Percentiles rank a stretch among this genome's conserved stretches.
phyloP scores from a whole-genome alignment of 1,284 basidiomycete genomes.

The Apiotrichum mycotoxinovorans region DNA sequence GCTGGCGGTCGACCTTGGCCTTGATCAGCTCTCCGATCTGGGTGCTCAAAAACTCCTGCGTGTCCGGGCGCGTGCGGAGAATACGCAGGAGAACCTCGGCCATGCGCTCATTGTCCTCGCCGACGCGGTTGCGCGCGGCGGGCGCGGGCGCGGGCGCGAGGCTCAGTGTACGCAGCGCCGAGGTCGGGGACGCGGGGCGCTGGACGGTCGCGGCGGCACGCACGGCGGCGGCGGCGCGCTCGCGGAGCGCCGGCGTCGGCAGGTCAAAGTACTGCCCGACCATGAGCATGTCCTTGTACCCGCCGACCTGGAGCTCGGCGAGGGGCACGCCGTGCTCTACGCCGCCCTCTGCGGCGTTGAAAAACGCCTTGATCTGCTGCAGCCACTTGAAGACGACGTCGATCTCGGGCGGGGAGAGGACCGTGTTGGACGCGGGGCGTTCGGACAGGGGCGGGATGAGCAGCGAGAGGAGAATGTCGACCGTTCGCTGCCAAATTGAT shows the following conservation, averaged over 20 bases:
- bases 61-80: constrained; percentile 40
- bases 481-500: constrained; percentile 39
- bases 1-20: constrained; percentile 11
- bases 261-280: constrained; percentile 48
- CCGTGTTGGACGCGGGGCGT: constrained; percentile 22
- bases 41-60: constrained; percentile 29
- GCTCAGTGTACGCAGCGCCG: constrained; percentile 17
- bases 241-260: constrained; percentile 39
- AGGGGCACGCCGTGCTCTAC: constrained; percentile 45
- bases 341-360: constrained; percentile 45
- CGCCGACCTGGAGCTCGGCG: constrained; percentile 32
- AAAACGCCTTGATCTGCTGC: constrained; percentile 45
- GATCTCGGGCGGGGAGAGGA: constrained; percentile 29
- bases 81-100: constrained; percentile 48
- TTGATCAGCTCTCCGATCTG: constrained; percentile 6
- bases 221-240: constrained; percentile 41
- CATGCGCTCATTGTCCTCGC: constrained; percentile 38
- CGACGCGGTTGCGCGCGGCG: background rate
- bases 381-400: constrained; percentile 50
- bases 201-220: constrained; percentile 23
- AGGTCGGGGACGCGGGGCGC: constrained; percentile 1
- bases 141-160: constrained; percentile 5
- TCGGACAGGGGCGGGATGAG: constrained; percentile 47
- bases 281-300: constrained; percentile 46
- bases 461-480: constrained; percentile 44